Conservation (phyloP, 345 rosid genomes). For the Euphorbia lathyris region DNA sequence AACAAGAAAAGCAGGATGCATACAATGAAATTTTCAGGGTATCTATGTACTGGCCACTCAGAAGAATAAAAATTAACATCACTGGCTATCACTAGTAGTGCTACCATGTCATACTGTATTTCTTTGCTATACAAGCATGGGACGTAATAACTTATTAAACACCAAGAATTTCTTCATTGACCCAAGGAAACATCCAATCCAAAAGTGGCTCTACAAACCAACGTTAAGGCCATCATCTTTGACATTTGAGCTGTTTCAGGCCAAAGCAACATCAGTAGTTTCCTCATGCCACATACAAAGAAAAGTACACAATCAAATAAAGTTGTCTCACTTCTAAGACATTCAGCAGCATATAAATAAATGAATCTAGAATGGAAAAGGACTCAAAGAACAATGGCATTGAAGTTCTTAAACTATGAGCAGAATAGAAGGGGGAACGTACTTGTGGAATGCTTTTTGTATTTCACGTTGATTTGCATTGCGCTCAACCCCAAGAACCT, state of each 20-base stretch:
- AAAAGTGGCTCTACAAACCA: not conserved
- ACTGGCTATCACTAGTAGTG: not conserved
- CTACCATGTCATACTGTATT: not conserved
- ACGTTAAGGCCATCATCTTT: not conserved
- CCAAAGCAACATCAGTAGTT: not conserved
- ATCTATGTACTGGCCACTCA: not conserved
- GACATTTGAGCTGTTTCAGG: not conserved
- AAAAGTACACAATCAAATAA: not conserved
- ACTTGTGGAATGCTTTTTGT: slow-evolving; percentile 99
- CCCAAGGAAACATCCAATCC: not conserved
- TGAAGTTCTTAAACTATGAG: not conserved
- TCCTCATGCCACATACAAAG: not conserved
- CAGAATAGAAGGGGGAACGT: slow-evolving; percentile 17
- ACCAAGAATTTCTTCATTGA: not conserved
- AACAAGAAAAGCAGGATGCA: not conserved
- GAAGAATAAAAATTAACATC: not conserved
- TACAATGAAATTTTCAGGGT: not conserved
- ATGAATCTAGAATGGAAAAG: not conserved
- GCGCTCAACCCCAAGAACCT: slow-evolving; percentile 88
- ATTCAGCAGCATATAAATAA: not conserved
- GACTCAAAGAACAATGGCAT: not conserved
- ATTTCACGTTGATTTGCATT: slow-evolving; percentile 87
- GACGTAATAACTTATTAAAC: not conserved
- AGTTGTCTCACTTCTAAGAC: not conserved
- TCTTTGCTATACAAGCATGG: not conserved